Evolutionary conservation across 495 filamentous ascomycete species (phyloP).

Genomic region (Niebla homalea): DNA sequence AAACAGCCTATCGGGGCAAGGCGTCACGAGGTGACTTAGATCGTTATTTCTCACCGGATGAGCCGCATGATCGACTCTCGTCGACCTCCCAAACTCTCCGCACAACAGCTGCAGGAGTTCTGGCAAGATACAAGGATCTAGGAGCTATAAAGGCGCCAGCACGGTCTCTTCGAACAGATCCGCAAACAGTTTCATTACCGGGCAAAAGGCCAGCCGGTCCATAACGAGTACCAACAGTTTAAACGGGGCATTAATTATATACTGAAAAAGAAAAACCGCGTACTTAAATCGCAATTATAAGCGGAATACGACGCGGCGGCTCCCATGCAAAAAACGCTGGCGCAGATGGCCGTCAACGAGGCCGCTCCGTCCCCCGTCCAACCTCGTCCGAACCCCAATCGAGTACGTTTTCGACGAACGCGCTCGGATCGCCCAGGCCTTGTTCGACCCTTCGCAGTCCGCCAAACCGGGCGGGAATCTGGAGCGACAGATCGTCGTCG

Average conservation of each 20-base stretch:
- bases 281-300: not conserved
- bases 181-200: not conserved
- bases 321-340: not conserved
- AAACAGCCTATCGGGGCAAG: conserved; percentile 6
- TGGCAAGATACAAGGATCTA: conserved; percentile 1
- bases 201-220: conserved; percentile 3
- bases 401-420: not conserved
- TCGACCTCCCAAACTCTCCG: conserved; percentile 2
- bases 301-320: not conserved
- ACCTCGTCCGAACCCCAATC: not conserved
- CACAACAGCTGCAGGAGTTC: not conserved
- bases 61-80: not conserved
- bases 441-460: not conserved
- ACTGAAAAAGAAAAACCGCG: not conserved
- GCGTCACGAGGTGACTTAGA: conserved; percentile 1
- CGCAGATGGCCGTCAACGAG: not conserved
- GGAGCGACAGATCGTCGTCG: conserved; percentile 1
- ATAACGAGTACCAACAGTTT: conserved; percentile 1
- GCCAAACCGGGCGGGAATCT: not conserved
- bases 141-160: not conserved
- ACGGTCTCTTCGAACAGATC: conserved; percentile 1
- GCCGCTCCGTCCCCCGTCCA: not conserved
- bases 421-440: not conserved
- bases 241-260: not conserved
- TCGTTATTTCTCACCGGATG: conserved; percentile 5